Evolutionary conservation across 1,284 basidiomycete species (phyloP).

Genomic region (Pisolithus thermaeus): DNA sequence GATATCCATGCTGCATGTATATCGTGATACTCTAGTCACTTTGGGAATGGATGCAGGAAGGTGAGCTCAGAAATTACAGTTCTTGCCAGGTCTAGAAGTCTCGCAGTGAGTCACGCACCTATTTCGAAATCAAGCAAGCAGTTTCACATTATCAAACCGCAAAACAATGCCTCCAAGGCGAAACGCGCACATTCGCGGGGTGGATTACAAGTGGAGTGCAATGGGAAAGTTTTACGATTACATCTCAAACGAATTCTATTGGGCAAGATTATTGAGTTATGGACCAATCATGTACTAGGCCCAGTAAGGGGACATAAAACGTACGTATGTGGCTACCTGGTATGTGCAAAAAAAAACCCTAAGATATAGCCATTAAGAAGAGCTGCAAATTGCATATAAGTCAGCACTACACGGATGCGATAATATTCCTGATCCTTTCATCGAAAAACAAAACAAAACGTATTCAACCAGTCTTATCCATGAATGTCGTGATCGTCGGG

Average conservation of each 20-base stretch:
- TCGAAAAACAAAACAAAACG: not conserved
- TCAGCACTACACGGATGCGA: slow-evolving; percentile 12
- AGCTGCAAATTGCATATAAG: slow-evolving; percentile 11
- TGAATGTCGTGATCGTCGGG: not conserved
- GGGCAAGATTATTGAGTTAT: not conserved
- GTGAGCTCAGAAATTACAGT: slow-evolving; percentile 4
- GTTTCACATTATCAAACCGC: slow-evolving; percentile 40
- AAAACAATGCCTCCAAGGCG: slow-evolving; percentile 41
- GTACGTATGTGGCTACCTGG: not conserved
- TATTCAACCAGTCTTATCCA: not conserved
- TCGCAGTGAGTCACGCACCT: slow-evolving; percentile 24
- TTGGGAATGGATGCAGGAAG: slow-evolving; percentile 10
- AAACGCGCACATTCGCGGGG: slow-evolving; percentile 44
- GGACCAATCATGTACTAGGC: not conserved
- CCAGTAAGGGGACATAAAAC: not conserved
- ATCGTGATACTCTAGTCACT: slow-evolving; percentile 20
- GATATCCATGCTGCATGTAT: slow-evolving; percentile 41
- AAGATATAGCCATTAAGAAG: slow-evolving; percentile 7
- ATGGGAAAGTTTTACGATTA: slow-evolving; percentile 46
- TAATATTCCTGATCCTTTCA: slow-evolving; percentile 7
- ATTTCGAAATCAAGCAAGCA: slow-evolving; percentile 33
- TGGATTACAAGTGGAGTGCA: slow-evolving; percentile 52
- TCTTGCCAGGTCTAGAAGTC: not conserved
- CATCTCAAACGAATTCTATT: not conserved
- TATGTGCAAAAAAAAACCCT: not conserved